Evolutionary conservation across 352 stramenopile species (phyloP).

Genomic region (Phytophthora boehmeriae): DNA sequence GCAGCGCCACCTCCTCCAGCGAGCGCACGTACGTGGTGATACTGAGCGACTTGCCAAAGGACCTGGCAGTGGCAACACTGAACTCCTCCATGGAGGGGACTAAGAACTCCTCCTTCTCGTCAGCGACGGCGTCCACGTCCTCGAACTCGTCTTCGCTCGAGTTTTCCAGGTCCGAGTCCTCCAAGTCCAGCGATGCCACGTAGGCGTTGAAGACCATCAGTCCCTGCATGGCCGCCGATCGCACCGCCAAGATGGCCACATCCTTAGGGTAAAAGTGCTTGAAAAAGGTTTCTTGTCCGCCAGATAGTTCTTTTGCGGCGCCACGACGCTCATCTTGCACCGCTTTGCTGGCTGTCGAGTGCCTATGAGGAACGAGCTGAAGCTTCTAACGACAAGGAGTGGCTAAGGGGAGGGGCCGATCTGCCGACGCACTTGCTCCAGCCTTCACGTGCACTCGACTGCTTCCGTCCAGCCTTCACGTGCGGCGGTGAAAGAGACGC

Average conservation of each 20-base stretch:
- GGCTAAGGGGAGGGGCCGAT: not conserved
- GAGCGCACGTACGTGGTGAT: slow-evolving; percentile 83
- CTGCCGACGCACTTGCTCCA: slow-evolving; percentile 4
- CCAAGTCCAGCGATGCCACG: slow-evolving; percentile 74
- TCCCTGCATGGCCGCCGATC: slow-evolving; percentile 67
- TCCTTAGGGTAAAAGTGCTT: slow-evolving; percentile 82
- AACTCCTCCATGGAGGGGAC: slow-evolving; percentile 68
- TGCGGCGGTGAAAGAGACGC: slow-evolving; percentile 14
- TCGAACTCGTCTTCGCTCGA: slow-evolving; percentile 49
- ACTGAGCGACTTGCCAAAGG: slow-evolving; percentile 79
- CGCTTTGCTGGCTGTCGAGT: not conserved
- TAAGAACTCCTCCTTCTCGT: slow-evolving; percentile 59
- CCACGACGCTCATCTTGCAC: slow-evolving; percentile 61
- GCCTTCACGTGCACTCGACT: not conserved
- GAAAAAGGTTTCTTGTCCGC: slow-evolving; percentile 87
- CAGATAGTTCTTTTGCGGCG: slow-evolving; percentile 70
- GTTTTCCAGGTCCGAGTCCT: slow-evolving; percentile 56
- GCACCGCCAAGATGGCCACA: slow-evolving; percentile 67
- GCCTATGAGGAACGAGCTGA: no score
- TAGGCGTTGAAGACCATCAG: slow-evolving; percentile 82
- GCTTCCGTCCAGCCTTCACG: slow-evolving; percentile 11
- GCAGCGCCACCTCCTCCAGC: slow-evolving; percentile 71
- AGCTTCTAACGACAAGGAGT: no score
- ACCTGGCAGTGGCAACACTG: slow-evolving; percentile 50
- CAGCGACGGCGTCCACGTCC: slow-evolving; percentile 35